A percentile compares a stretch with the other conserved stretches of the same genome.
These are phyloP conservation scores for Pseudogymnoascus sp. DNA, from an alignment of 2,329 filamentous ascomycete genomes.

Conservation along the genomic window DNA sequence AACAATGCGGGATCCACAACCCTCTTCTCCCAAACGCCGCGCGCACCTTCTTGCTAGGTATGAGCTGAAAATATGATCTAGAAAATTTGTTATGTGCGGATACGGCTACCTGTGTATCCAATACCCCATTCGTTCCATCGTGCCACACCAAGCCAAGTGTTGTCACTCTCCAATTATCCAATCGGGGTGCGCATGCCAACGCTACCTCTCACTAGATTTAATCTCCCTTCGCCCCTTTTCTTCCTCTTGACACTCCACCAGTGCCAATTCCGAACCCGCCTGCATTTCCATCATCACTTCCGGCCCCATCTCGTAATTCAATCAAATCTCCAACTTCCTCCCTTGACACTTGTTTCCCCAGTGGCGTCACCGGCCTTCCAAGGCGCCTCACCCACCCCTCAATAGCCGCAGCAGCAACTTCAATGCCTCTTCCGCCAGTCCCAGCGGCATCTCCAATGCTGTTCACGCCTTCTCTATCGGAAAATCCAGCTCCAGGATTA, in stretches of 20 bases:
- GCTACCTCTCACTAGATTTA: background rate
- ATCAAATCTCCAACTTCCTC: slow-evolving; percentile 57
- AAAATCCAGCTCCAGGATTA: slow-evolving; percentile 27
- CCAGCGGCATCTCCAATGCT: slow-evolving; percentile 42
- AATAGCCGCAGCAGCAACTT: slow-evolving; percentile 73
- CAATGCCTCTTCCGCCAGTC: slow-evolving; percentile 30
- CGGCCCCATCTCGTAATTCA: slow-evolving; percentile 57
- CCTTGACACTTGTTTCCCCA: slow-evolving; percentile 32
- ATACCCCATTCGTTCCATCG: background rate
- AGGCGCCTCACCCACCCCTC: slow-evolving; percentile 87
- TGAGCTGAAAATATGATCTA: slow-evolving; percentile 2
- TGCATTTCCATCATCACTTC: slow-evolving; percentile 44
- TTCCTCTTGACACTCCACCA: slow-evolving; percentile 14
- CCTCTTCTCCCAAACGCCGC: background rate
- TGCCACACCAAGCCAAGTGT: background rate
- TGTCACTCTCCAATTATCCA: background rate
- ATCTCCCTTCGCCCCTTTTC: slow-evolving; percentile 6
- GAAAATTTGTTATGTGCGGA: slow-evolving; percentile 2
- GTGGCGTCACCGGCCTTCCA: slow-evolving; percentile 41
- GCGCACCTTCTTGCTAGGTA: background rate
- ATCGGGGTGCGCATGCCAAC: background rate
- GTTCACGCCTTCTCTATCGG: slow-evolving; percentile 30
- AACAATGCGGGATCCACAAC: background rate
- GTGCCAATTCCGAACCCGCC: slow-evolving; percentile 25
- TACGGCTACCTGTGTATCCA: background rate